Base-by-base conservation (phyloP, 495 filamentous ascomycete genomes). In the Lentithecium fluviatile region DNA sequence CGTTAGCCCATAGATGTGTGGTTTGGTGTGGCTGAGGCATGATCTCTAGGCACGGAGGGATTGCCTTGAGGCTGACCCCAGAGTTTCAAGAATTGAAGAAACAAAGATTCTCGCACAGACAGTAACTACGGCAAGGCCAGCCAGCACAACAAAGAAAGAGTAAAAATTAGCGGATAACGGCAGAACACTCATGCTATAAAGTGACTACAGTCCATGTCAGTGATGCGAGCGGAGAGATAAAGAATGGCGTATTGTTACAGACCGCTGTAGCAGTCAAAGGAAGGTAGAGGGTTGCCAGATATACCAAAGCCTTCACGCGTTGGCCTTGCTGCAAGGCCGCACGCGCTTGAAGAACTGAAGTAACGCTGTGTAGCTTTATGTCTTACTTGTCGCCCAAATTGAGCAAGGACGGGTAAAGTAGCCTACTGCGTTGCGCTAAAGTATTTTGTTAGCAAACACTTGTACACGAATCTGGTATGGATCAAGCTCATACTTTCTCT, bases 221-320 rank as follows among this genome's bases (percentile, higher is more conserved):
- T n/a, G n/a, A n/a, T n/a, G n/a, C n/a, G n/a, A n/a, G n/a, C n/a
- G n/a, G n/a, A n/a, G n/a, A n/a, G n/a, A n/a, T n/a, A n/a, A n/a
- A n/a, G n/a, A n/a, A n/a, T n/a, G n/a, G n/a, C n/a, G n/a, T n/a
- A 52, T n/a, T 32, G 7, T 32, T 12, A 52, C 48, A 24, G 15
- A 52, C 48, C n/a, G 48, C 20, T 15, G 48, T n/a, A 17, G 48
- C 48, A 3, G 48, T 52, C 48, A 52, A 34, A 34, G 48, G 48
- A 32, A 52, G 48, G 34, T 52, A 52, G 7, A 52, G 48, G 7
- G 48, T 52, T 52, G 48, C 48, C 1, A 52, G 48, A 29, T 52
- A 52, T 17, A 24, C 48, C 34, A 52, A 21, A 12, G 25, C 13
- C 20, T 52, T 52, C 6, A 37, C 5, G n/a, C 48, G 48, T 52